A percentile compares a stretch with the other conserved stretches of the same genome.
Conservation (phyloP, 176 grass and related monocot species). For the Oryza brachyantha region DNA sequence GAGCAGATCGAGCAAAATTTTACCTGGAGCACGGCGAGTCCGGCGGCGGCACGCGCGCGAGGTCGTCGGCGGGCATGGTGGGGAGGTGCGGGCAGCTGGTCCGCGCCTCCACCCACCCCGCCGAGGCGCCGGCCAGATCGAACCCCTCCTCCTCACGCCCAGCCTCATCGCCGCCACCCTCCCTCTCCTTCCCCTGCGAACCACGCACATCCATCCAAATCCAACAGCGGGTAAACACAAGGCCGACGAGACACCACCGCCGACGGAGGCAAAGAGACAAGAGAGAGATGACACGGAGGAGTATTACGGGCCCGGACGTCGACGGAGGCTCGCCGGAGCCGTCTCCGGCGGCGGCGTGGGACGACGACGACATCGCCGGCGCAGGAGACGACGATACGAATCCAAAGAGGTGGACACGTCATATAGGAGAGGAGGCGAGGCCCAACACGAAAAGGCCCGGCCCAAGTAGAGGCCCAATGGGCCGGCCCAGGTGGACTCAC, state of each 20-base stretch:
- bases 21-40: slow-evolving; percentile 72
- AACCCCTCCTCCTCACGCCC: not conserved
- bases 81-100: slow-evolving; percentile 67
- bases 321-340: not conserved
- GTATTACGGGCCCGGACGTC: slow-evolving; percentile 2
- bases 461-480: rapidly evolving
- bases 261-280: not conserved
- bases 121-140: slow-evolving; percentile 47
- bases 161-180: not conserved
- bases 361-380: slow-evolving; percentile 39
- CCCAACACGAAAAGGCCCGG: too few species aligned
- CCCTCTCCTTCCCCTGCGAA: slow-evolving; percentile 42
- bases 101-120: slow-evolving; percentile 86
- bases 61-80: slow-evolving; percentile 52
- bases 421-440: too few species aligned
- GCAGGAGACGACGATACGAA: not conserved
- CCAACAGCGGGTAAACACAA: not conserved
- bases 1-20: slow-evolving; percentile 7
- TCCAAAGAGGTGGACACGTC: too few species aligned
- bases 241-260: not conserved
- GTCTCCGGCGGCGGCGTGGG: not conserved
- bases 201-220: not conserved
- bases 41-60: slow-evolving; percentile 56
- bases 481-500: not conserved
- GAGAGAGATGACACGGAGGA: not conserved